Evolutionary conservation across 345 rosid species (phyloP).

Genomic region (Lumnitzera racemosa): DNA sequence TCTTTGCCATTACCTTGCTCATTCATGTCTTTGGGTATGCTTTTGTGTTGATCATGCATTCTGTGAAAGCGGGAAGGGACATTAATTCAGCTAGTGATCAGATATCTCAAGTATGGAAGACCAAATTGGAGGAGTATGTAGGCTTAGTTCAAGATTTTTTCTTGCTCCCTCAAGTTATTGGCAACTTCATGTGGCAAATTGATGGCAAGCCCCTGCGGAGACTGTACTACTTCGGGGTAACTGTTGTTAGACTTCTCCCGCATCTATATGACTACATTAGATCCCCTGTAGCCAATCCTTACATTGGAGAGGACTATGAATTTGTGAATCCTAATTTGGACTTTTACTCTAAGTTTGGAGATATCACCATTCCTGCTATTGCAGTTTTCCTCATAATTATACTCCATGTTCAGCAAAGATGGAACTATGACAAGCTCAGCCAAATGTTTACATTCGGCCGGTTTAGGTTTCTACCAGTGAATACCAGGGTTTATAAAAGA

Average conservation of each 20-base stretch:
- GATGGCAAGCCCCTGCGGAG: conserved; percentile 53
- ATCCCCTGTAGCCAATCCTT: conserved; percentile 50
- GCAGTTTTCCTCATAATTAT: conserved; percentile 48
- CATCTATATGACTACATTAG: conserved; percentile 60
- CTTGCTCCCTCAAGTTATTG: conserved; percentile 85
- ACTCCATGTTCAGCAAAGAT: conserved; percentile 69
- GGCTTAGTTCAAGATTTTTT: conserved; percentile 87
- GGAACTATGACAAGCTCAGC: conserved; percentile 66
- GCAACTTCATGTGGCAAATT: conserved; percentile 64
- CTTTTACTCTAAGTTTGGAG: conserved; percentile 72
- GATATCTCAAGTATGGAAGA: conserved; percentile 39
- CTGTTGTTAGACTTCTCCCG: conserved; percentile 66
- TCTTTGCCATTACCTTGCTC: conserved; percentile 32
- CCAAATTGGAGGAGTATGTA: conserved; percentile 67
- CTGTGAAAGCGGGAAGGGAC: conserved; percentile 24
- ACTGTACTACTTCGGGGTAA: conserved; percentile 60
- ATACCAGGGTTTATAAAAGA: conserved; percentile 56
- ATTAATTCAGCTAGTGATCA: conserved; percentile 23
- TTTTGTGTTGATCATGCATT: conserved; percentile 38
- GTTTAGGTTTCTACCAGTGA: conserved; percentile 48
- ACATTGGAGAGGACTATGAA: conserved; percentile 53
- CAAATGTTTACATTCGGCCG: conserved; percentile 39
- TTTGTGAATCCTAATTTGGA: conserved; percentile 63
- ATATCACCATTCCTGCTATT: conserved; percentile 55
- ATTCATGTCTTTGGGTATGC: conserved; percentile 53